A percentile compares a stretch with the other conserved stretches of the same genome.
Conservation (phyloP, 306 rosid species). For the Crataegus laevigata region DNA sequence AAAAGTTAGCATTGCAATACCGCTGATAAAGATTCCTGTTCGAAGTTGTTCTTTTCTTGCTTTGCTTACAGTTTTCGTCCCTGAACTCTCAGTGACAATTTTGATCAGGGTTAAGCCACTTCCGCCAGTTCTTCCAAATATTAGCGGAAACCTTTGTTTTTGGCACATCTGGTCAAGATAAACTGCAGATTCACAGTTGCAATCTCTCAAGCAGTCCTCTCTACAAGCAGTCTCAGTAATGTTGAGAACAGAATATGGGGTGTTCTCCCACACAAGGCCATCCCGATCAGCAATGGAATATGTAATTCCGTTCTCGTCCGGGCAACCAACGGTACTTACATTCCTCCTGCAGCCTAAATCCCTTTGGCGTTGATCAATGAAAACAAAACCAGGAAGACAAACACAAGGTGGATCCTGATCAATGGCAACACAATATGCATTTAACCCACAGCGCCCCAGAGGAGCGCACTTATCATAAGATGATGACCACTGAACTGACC, state of each 20-base stretch:
- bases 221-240: not conserved
- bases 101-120: not conserved
- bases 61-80: not conserved
- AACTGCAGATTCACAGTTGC: slow-evolving; percentile 6
- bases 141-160: slow-evolving; percentile 7
- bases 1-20: slow-evolving; percentile 2
- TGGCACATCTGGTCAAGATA: not conserved
- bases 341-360: slow-evolving; percentile 18
- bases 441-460: not conserved
- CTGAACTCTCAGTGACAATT: not conserved
- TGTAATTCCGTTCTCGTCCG: not conserved
- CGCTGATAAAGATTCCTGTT: not conserved
- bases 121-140: not conserved
- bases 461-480: not conserved
- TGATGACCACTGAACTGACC: not conserved
- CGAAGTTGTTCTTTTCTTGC: not conserved
- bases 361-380: not conserved
- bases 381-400: slow-evolving; percentile 17
- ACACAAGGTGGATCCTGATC: not conserved
- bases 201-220: slow-evolving; percentile 14
- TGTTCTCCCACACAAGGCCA: not conserved
- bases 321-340: not conserved
- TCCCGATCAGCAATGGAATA: not conserved
- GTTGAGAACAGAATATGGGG: not conserved
- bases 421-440: not conserved